Base-by-base conservation (phyloP, 306 rosid genomes). In the Lathyrus oleraceus region DNA sequence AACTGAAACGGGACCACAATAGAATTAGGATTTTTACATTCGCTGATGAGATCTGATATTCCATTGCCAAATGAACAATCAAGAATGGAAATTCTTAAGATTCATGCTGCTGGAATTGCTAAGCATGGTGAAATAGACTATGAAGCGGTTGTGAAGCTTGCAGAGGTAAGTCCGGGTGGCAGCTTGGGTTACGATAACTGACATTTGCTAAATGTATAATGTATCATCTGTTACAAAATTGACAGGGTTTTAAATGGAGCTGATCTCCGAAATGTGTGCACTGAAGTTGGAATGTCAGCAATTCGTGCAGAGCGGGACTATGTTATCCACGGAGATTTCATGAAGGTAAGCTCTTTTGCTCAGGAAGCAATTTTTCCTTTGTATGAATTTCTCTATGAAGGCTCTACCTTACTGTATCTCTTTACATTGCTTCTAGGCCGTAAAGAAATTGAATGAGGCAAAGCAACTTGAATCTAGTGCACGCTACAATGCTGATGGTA, bases 201-300 rank as follows among this genome's bases (percentile, higher is more conserved):
- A 23, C 65, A 14, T 21, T 47, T 20, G 17, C 44, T 47, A 56
- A 70, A 47, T 74, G 27, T 47, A 54, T 79, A 63, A 76, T 69
- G 43, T 20, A 59, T 71, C 57, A 25, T 38, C 40, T 65, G 51
- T 63, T 72, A 48, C 43, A 19, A 69, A 69, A 28, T 56, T 63
- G 32, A 27, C 78, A 94, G 99, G 99, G 97, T 53, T 91, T 91
- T 72, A 95, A n/a, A 95, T 76, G 97, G 97, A 35, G 97, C 99
- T 64, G 99, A 95, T 77, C 88, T 95, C 32, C 89, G 99, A 44
- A 95, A 95, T 68, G 89, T 95, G 61, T 95, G 99, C 85, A 89
- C 99, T 0, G 99, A 95, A 82, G 99, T 97, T 77, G 99, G 99
- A 69, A 94, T 94, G 97, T 81, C 91, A 6, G 99, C 99, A 4